These are phyloP conservation scores for Trichophyton verrucosum DNA, from an alignment of 2,329 filamentous ascomycete genomes.

Conservation along the genomic window DNA sequence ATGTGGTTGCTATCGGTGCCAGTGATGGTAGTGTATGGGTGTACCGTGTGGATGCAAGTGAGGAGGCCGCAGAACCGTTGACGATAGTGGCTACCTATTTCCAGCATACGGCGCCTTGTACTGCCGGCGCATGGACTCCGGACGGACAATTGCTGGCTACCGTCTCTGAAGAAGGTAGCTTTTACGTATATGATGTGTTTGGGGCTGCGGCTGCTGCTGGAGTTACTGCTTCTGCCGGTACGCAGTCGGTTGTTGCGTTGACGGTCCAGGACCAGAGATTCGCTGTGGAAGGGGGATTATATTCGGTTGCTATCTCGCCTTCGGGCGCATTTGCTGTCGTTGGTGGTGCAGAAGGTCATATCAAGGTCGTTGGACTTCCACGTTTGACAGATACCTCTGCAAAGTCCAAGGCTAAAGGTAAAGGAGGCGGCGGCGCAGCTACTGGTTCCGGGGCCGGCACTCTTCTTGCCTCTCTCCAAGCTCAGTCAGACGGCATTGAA, in stretches of 20 bases:
- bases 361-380: conserved; percentile 76
- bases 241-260: conserved; percentile 59
- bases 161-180: conserved; percentile 72
- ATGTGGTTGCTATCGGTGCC: conserved; percentile 76
- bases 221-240: conserved; percentile 42
- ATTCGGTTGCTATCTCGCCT: conserved; percentile 73
- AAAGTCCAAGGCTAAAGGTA: conserved; percentile 40
- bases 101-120: conserved; percentile 73
- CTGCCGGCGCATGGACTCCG: conserved; percentile 79
- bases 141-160: conserved; percentile 80
- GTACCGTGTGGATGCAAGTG: conserved; percentile 61
- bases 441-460: conserved; percentile 50
- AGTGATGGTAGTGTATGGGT: conserved; percentile 92
- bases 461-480: conserved; percentile 72
- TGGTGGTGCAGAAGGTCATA: conserved; percentile 74
- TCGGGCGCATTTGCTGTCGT: conserved; percentile 68
- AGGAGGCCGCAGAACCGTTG: conserved; percentile 49
- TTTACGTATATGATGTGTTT: conserved; percentile 91
- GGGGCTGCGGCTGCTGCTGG: conserved; percentile 59
- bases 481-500: conserved; percentile 69
- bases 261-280: conserved; percentile 80
- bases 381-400: conserved; percentile 41
- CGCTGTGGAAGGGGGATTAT: conserved; percentile 79
- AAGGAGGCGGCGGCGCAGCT: conserved; percentile 29
- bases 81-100: conserved; percentile 87